Conservation (phyloP, 1,284 basidiomycete species). For the Wallemia hederae region DNA sequence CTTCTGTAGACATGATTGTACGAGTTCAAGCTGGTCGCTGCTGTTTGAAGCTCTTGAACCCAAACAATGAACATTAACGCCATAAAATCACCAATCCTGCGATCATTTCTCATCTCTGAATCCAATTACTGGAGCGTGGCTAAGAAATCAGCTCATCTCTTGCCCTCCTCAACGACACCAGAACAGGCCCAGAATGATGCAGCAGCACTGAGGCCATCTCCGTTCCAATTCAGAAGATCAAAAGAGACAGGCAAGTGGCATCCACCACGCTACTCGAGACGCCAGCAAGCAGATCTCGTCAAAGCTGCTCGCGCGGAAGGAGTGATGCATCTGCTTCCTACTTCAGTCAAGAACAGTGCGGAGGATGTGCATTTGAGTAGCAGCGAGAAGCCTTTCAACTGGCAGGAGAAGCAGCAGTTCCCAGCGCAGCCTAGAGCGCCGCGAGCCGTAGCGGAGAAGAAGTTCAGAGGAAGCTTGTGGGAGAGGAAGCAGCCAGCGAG, state of each 20-base stretch:
- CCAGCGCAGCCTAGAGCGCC: neutral
- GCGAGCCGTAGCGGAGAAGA: neutral
- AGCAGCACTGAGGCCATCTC: neutral
- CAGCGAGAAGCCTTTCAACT: neutral
- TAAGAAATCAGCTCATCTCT: neutral
- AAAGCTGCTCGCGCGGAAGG: neutral
- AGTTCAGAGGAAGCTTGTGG: neutral
- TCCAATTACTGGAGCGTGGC: neutral
- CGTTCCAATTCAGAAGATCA: neutral
- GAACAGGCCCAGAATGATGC: neutral
- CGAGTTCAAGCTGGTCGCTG: too few species aligned
- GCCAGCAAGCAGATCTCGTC: neutral
- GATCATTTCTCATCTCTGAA: neutral
- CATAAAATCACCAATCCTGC: neutral
- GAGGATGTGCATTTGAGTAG: neutral
- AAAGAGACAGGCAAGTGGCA: neutral
- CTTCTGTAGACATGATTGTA: too few species aligned
- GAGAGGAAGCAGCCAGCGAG: neutral
- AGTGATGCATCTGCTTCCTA: neutral
- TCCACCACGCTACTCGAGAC: neutral
- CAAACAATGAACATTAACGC: neutral
- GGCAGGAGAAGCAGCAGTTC: neutral
- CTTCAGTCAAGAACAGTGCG: neutral
- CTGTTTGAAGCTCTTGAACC: neutral
- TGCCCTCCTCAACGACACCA: neutral